phyloP scores from a whole-genome alignment of 2,329 filamentous ascomycete species.

The Arthrinium puccinioides region DNA sequence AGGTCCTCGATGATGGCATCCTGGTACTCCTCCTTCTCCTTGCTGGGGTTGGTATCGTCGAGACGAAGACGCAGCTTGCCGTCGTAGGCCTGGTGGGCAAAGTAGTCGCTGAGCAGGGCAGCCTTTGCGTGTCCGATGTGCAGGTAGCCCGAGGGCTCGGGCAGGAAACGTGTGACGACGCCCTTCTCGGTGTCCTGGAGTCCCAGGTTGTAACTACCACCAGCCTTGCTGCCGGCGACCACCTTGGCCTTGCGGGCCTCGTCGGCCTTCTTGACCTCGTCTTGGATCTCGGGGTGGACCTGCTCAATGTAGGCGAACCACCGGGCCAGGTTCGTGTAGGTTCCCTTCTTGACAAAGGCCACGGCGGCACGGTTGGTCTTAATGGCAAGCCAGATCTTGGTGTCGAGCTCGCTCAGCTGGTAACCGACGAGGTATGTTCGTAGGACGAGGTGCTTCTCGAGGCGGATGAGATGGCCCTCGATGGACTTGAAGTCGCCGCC shows the following conservation, averaged over 20 bases:
- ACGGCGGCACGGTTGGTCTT: constrained; percentile 79
- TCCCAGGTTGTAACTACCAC: constrained; percentile 83
- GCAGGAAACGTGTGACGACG: constrained; percentile 86
- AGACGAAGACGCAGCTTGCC: constrained; percentile 88
- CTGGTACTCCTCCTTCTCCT: constrained; percentile 95
- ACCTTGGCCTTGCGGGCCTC: constrained; percentile 64
- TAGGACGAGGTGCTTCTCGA: constrained; percentile 82
- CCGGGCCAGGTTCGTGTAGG: constrained; percentile 68
- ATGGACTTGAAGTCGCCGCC: constrained; percentile 73
- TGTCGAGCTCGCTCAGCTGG: constrained; percentile 67
- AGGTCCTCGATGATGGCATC: constrained; percentile 91
- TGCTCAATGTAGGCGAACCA: constrained; percentile 88
- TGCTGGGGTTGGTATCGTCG: constrained; percentile 94
- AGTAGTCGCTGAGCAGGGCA: constrained; percentile 90
- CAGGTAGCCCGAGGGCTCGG: constrained; percentile 90
- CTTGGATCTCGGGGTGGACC: constrained; percentile 67
- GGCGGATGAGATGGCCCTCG: constrained; percentile 64
- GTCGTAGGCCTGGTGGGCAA: constrained; percentile 87
- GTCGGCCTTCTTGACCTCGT: constrained; percentile 63
- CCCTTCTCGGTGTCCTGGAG: constrained; percentile 79
- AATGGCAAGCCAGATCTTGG: constrained; percentile 75
- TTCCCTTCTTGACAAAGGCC: constrained; percentile 71
- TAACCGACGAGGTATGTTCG: constrained; percentile 84
- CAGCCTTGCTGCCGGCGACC: constrained; percentile 62
- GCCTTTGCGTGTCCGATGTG: constrained; percentile 96